phyloP scores from a whole-genome alignment of 805 yeast species.

The Priceomyces melissophilus region DNA sequence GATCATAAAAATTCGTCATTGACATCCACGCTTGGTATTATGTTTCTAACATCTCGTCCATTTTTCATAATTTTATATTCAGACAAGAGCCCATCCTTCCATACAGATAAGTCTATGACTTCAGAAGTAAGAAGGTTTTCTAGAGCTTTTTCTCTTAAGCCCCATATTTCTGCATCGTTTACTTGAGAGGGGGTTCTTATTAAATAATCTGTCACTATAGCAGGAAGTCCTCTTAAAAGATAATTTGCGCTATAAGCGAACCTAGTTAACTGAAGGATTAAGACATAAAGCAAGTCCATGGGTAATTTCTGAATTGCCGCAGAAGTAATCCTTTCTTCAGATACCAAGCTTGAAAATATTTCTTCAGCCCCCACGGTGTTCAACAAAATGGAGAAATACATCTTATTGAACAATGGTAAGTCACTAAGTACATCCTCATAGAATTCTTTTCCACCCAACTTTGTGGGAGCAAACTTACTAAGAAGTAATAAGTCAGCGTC shows the following conservation, averaged over 20 bases:
- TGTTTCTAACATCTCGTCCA: constrained; percentile 18
- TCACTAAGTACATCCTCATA: constrained; percentile 11
- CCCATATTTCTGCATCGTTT: constrained; percentile 21
- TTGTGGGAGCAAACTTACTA: constrained; percentile 14
- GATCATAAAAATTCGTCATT: constrained; percentile 16
- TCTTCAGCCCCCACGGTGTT: constrained; percentile 18
- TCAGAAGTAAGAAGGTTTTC: constrained; percentile 18
- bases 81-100: constrained; percentile 19
- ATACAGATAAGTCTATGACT: constrained; percentile 13
- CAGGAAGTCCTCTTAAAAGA: constrained; percentile 23
- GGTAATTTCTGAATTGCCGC: constrained; percentile 13
- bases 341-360: constrained; percentile 13
- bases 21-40: constrained; percentile 22
- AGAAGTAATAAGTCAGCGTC: constrained; percentile 20
- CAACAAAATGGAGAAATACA: constrained; percentile 23
- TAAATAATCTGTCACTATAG: constrained; percentile 18
- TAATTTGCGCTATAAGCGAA: constrained; percentile 16
- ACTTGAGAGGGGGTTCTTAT: constrained; percentile 13
- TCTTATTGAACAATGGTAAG: constrained; percentile 13
- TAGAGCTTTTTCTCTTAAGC: constrained; percentile 19
- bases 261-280: constrained; percentile 19
- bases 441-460: constrained; percentile 10
- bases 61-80: constrained; percentile 20
- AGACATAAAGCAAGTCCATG: constrained; percentile 17
- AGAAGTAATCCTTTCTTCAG: constrained; percentile 8